Evolutionary conservation across 257 asterid genomes (phyloP).

Genomic region (Forsythia viridissima): DNA sequence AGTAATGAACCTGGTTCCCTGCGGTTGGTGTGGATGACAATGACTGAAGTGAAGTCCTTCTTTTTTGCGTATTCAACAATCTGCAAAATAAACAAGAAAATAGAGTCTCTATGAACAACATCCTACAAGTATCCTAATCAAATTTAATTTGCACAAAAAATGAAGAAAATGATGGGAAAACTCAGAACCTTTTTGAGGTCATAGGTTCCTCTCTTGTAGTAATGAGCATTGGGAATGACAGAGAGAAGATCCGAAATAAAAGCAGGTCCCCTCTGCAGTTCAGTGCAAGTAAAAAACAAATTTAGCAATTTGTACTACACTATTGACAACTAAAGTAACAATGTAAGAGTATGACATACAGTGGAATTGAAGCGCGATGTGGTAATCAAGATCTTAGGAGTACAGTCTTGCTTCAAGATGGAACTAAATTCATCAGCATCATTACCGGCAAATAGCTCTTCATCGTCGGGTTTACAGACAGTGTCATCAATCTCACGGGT

Average conservation of each 20-base stretch:
- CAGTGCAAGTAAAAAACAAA: constrained; percentile 6
- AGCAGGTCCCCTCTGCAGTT: constrained; percentile 86
- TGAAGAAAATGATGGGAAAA: background rate
- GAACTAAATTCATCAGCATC: constrained; percentile 87
- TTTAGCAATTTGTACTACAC: background rate
- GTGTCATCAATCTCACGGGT: constrained; percentile 91
- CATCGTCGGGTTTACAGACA: constrained; percentile 86
- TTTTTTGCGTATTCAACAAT: constrained; percentile 80
- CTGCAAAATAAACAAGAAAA: constrained; percentile 37
- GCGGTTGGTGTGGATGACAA: constrained; percentile 94
- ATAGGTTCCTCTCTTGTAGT: constrained; percentile 87
- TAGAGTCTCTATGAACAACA: background rate
- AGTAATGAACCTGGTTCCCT: constrained; percentile 76
- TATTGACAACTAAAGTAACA: background rate
- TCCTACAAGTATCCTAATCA: background rate
- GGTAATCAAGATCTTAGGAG: constrained; percentile 80
- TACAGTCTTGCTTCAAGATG: constrained; percentile 54
- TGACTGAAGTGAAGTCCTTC: constrained; percentile 78
- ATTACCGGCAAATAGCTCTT: constrained; percentile 83
- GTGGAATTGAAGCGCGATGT: constrained; percentile 89
- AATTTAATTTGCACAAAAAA: constrained; percentile 2
- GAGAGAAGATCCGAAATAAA: constrained; percentile 72
- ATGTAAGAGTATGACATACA: constrained; percentile 40
- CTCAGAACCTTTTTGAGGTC: constrained; percentile 75
- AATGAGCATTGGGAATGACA: constrained; percentile 82